Base-by-base conservation (phyloP, 305 asterid genomes). In the Fraxinus greggii region DNA sequence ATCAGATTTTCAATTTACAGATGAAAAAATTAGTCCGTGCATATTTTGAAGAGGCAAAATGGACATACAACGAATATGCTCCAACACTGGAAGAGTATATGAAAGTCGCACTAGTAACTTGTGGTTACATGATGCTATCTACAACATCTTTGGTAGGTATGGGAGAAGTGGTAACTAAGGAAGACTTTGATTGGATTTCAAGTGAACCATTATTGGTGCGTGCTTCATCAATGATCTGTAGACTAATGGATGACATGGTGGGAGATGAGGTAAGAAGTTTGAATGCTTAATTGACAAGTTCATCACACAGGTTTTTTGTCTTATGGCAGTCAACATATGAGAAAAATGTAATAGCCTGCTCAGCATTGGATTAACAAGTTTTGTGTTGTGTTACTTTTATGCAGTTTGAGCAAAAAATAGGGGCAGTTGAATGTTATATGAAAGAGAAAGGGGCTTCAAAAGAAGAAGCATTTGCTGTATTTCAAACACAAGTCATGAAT, bases 51-150 rank as follows among this genome's bases (percentile, higher is more conserved):
- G 92, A 90, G 84, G 89, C 89, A 3, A 77, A 86, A 67, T 89
- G 92, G 93, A 5, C 10, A 17, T 75, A 67, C 36, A 76, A n/a
- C 15, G 85, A 76, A 2, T 17, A 82, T 17, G 36, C 79, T 13
- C 92, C 93, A 17, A 83, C 82, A 1, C 35, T 83, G 19, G 89
- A 90, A 33, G 92, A 90, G 78, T 88, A 90, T 35, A 76, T 86
- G 89, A 72, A 88, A 40, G 83, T 88, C 29, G 81, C 88, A n/a
- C 73, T 86, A 0, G 72, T 45, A 24, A 17, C 84, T 5, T 0
- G 83, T 31, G 86, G n/a, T 35, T 83, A 89, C 80, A 26, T 77
- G 79, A 82, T 86, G 89, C 2, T 89, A 29, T 61, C 91, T 2
- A 33, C 88, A 0, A 82, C 75, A 36, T 85, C 85, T 0, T 79